Base-by-base conservation (phyloP, 2,329 filamentous ascomycete genomes). In the Penicillium sp. region DNA sequence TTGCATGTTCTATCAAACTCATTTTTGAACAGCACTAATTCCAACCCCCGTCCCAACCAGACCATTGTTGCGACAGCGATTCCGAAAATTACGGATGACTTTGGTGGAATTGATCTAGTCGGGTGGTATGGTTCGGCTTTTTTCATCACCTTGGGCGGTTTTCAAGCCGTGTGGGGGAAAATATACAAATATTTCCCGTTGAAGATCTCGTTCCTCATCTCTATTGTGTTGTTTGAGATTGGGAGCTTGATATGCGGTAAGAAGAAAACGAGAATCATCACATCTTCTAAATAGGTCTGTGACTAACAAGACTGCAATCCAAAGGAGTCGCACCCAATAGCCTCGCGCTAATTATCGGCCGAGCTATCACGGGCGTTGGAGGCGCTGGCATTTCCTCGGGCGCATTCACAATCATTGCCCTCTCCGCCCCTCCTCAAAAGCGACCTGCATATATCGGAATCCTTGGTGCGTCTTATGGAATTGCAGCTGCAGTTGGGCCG, bases 401-500 rank as follows among this genome's bases (percentile, higher is more conserved):
- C 8, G 58, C 40, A 4, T 64, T 63, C 45, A 62, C 58, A 5
- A 67, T 73, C 42, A 59, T 71, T 28, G 67, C 60, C 5, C 59
- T 61, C 29, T 46, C 51, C 23, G 54, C 52, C 1, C 43, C 45
- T 7, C 52, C 59, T 9, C 3, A 34, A 8, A 16, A 48, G 16
- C 21, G 34, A 11, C 29, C 58, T 2, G 37, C 49, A 2, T 44
- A 50, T 55, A 79, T 75, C 57, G 79, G 79, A 1, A 19, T 81
- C n/a, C 74, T 81, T 33, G 79, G 79, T 33, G 72, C 71, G 42
- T 79, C 80, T 71, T 81, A 79, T 59, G 77, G 77, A 2, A 73
- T 82, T 51, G 77, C 79, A 4, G 68, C 64, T 46, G 78, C 81
- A 6, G 72, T 75, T 14, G 79, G 79, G 11, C 80, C 80, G 5